A percentile compares a stretch with the other conserved stretches of the same genome.
phyloP scores from a whole-genome alignment of 169 alveolate species.

The Eimeria tenella region DNA sequence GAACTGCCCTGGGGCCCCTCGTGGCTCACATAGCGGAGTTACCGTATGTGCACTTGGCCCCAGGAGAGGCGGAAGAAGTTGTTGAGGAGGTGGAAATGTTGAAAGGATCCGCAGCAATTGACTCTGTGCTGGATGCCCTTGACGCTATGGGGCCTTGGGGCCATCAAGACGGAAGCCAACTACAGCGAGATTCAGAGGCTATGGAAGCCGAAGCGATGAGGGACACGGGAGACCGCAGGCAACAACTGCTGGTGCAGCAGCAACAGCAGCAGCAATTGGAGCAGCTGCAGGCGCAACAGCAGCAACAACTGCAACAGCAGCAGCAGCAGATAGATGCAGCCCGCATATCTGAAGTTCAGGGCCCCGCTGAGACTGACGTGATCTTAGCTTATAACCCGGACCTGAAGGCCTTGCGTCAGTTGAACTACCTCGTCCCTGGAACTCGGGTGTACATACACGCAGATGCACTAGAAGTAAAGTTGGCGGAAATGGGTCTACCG shows the following conservation, averaged over 20 bases:
- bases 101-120: neutral
- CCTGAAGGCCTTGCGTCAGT: constrained; percentile 57
- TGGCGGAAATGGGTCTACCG: constrained; percentile 29
- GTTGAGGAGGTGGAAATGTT: constrained; percentile 10
- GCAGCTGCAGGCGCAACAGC: constrained; percentile 6
- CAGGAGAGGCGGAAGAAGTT: constrained; percentile 31
- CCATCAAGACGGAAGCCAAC: neutral
- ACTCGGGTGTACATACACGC: constrained; percentile 56
- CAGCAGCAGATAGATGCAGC: constrained; percentile 1
- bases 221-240: constrained; percentile 40
- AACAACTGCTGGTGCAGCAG: constrained; percentile 38
- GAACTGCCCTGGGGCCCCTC: constrained; percentile 33
- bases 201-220: constrained; percentile 40
- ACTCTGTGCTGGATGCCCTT: constrained; percentile 1
- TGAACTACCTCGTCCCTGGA: constrained; percentile 54
- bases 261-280: constrained; percentile 39
- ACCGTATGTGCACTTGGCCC: constrained; percentile 21
- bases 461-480: constrained; percentile 36
- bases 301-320: neutral
- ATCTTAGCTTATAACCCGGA: constrained; percentile 66
- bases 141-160: constrained; percentile 25
- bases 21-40: constrained; percentile 14
- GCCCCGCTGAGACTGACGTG: constrained; percentile 3
- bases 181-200: neutral
- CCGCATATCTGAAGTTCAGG: neutral